phyloP scores from a whole-genome alignment of 495 filamentous ascomycete genomes.

The Articulospora tetracladia region DNA sequence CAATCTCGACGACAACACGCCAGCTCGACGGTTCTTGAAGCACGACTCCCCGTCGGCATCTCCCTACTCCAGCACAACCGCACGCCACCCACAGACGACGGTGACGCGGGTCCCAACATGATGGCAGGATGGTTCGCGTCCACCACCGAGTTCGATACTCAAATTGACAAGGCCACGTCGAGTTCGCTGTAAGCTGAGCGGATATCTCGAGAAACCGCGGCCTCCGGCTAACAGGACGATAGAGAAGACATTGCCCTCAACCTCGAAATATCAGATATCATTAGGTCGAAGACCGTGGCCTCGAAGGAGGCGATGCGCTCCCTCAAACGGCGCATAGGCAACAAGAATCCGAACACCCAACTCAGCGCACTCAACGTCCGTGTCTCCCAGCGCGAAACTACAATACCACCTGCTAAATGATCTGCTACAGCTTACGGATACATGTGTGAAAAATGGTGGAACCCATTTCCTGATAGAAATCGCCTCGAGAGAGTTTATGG shows the following conservation, averaged over 20 bases:
- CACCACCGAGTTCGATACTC: conserved; percentile 85
- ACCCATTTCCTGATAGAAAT: conserved; percentile 95
- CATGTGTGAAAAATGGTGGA: conserved; percentile 97
- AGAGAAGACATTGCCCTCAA: conserved; percentile 97
- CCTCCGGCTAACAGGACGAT: conserved; percentile 4
- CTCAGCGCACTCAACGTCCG: conserved; percentile 83
- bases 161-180: conserved; percentile 90
- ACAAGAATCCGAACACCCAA: conserved; percentile 96
- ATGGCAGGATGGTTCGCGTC: conserved; percentile 94
- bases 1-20: no score
- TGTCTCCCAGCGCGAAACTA: neutral
- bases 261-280: conserved; percentile 93
- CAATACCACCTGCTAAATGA: neutral
- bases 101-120: conserved; percentile 32
- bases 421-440: conserved; percentile 70
- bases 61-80: no score
- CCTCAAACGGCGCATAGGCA: conserved; percentile 86
- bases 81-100: neutral
- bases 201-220: neutral
- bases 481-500: conserved; percentile 96
- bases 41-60: no score
- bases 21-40: no score
- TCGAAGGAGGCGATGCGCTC: conserved; percentile 97
- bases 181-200: conserved; percentile 62
- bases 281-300: conserved; percentile 93